phyloP scores from a whole-genome alignment of 2,329 filamentous ascomycete species.

The Simplicillium aogashimaense region DNA sequence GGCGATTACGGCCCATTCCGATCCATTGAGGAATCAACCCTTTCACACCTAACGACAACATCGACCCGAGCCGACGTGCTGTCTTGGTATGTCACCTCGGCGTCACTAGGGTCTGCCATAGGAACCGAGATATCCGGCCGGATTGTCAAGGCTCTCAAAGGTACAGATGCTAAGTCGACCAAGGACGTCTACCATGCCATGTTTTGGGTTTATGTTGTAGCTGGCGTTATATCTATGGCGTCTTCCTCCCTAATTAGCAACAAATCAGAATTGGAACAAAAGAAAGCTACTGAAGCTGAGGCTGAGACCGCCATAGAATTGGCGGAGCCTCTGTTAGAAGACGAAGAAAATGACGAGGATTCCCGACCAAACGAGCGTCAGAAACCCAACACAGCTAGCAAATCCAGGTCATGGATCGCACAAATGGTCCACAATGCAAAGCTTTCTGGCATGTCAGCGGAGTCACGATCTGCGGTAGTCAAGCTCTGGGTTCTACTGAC shows the following conservation, averaged over 20 bases:
- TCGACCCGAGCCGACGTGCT: slow-evolving; percentile 51
- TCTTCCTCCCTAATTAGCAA: slow-evolving; percentile 35
- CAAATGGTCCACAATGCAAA: background rate
- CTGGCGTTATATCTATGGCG: slow-evolving; percentile 41
- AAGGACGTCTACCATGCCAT: slow-evolving; percentile 44
- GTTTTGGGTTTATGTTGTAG: slow-evolving; percentile 47
- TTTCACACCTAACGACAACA: slow-evolving; percentile 49
- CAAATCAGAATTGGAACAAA: slow-evolving; percentile 36
- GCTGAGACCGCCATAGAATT: slow-evolving; percentile 8
- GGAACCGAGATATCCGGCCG: slow-evolving; percentile 43
- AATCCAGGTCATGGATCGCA: background rate
- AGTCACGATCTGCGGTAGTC: slow-evolving; percentile 49
- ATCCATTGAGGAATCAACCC: slow-evolving; percentile 54
- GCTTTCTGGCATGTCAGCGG: slow-evolving; percentile 23
- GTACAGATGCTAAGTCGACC: slow-evolving; percentile 35
- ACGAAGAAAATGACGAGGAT: background rate
- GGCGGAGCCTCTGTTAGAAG: slow-evolving; percentile 13
- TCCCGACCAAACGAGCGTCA: background rate
- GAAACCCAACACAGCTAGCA: background rate
- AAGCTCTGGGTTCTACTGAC: slow-evolving; percentile 55
- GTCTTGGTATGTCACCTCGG: slow-evolving; percentile 53
- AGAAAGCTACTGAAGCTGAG: slow-evolving; percentile 9
- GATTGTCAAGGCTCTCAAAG: slow-evolving; percentile 35
- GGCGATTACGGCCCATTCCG: slow-evolving; percentile 60
- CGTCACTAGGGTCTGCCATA: slow-evolving; percentile 42